Percentiles rank a stretch among this genome's conserved stretches.
phyloP scores from a whole-genome alignment of 2,329 filamentous ascomycete species.

The Bipolaris bicolor region DNA sequence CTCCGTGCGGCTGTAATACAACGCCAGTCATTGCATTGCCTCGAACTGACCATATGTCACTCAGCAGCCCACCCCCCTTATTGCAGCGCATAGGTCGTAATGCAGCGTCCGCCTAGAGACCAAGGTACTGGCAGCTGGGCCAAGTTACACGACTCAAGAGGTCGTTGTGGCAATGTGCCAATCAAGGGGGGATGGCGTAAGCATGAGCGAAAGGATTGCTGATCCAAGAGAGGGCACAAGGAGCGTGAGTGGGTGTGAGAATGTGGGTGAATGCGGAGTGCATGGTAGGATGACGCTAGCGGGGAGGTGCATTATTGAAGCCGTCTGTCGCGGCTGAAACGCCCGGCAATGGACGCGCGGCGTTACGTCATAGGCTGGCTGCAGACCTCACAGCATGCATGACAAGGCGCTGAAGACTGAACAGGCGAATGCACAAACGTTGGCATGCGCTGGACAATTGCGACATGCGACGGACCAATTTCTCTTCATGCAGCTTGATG shows the following conservation, averaged over 20 bases:
- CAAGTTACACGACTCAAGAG: too few species aligned
- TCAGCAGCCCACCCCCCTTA: too few species aligned
- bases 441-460: neutral
- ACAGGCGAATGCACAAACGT: neutral
- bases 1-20: too few species aligned
- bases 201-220: neutral
- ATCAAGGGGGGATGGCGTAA: neutral
- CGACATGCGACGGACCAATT: neutral
- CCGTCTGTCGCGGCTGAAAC: neutral
- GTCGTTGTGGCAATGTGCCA: too few species aligned
- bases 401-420: neutral
- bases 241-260: neutral
- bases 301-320: constrained; percentile 1
- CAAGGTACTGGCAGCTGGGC: too few species aligned
- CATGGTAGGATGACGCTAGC: neutral
- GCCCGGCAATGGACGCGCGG: constrained; percentile 3
- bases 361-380: constrained; percentile 8
- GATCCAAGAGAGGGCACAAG: neutral
- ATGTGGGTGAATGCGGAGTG: constrained; percentile 4
- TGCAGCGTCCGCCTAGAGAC: too few species aligned
- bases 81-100: too few species aligned
- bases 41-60: too few species aligned
- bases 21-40: too few species aligned
- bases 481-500: neutral
- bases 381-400: constrained; percentile 2